phyloP scores from a whole-genome alignment of 2,329 filamentous ascomycete species.

The Calonectria pseudoreteaudii region DNA sequence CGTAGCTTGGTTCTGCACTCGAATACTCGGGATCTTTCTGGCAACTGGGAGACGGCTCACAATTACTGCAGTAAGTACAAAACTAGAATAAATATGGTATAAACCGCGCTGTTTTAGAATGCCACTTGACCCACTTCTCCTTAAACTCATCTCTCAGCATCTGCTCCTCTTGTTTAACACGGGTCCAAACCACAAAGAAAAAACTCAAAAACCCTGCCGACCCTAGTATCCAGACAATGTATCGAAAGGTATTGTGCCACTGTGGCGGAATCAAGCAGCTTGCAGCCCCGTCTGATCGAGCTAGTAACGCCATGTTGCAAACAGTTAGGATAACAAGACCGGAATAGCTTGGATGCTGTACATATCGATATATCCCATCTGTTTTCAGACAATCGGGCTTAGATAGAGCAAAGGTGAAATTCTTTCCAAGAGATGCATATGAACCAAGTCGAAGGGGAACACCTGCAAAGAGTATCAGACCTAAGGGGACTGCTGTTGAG shows the following conservation, averaged over 20 bases:
- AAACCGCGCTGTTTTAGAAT: conserved; percentile 59
- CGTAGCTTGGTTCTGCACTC: too few species aligned
- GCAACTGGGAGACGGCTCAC: too few species aligned
- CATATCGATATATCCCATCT: conserved; percentile 59
- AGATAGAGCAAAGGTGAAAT: conserved; percentile 66
- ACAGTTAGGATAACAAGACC: conserved; percentile 52
- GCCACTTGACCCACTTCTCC: conserved; percentile 60
- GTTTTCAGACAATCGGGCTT: conserved; percentile 59
- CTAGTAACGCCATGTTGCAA: conserved; percentile 47
- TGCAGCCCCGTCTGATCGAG: conserved; percentile 51
- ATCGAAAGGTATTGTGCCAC: conserved; percentile 13
- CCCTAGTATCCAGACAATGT: neutral
- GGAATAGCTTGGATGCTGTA: conserved; percentile 66
- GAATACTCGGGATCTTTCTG: too few species aligned
- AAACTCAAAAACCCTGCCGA: neutral
- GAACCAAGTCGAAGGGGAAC: conserved; percentile 50
- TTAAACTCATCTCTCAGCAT: conserved; percentile 63
- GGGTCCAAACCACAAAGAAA: conserved; percentile 39
- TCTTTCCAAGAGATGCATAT: conserved; percentile 58
- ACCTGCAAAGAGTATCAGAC: conserved; percentile 46
- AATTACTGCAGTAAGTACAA: too few species aligned
- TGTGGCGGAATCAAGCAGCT: conserved; percentile 53
- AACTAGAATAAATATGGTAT: too few species aligned
- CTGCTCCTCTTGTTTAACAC: conserved; percentile 61
- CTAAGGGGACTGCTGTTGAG: conserved; percentile 49